Conservation (phyloP, 78 protist genomes). For the Mantamonas sphyraenae region DNA sequence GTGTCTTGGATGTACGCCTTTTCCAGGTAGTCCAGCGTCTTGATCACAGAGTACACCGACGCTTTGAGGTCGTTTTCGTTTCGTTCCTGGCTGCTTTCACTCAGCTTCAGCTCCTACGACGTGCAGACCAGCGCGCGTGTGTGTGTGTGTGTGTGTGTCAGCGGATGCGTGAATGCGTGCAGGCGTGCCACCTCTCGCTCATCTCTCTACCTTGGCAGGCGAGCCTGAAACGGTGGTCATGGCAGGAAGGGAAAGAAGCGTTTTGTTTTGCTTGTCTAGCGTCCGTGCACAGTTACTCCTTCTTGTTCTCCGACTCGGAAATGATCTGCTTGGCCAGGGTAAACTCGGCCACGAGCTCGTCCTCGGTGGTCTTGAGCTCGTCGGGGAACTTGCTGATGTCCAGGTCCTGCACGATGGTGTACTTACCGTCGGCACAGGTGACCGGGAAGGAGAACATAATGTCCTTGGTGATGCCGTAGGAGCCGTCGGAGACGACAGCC, state of each 20-base stretch:
- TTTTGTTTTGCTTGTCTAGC: slow-evolving; percentile 1
- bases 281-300: background rate
- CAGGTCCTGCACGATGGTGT: slow-evolving; percentile 43
- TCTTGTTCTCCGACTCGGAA: background rate
- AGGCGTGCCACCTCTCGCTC: background rate
- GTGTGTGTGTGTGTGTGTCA: background rate
- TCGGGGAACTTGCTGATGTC: slow-evolving; percentile 42
- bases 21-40: slow-evolving; percentile 58
- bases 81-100: background rate
- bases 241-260: background rate
- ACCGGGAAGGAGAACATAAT: slow-evolving; percentile 65
- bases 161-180: background rate
- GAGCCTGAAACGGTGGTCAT: too few species aligned
- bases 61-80: too few species aligned
- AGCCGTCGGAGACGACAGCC: slow-evolving; percentile 59
- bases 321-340: too few species aligned
- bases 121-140: background rate
- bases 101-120: background rate
- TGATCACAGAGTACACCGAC: slow-evolving; percentile 62
- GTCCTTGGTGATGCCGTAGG: slow-evolving; percentile 48
- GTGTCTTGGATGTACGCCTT: slow-evolving; percentile 69
- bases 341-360: background rate
- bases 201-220: background rate
- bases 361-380: slow-evolving; percentile 21
- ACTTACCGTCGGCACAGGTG: slow-evolving; percentile 11